Evolutionary conservation across 768 basidiomycete species (phyloP).

Genomic region (Trametes sanguinea): DNA sequence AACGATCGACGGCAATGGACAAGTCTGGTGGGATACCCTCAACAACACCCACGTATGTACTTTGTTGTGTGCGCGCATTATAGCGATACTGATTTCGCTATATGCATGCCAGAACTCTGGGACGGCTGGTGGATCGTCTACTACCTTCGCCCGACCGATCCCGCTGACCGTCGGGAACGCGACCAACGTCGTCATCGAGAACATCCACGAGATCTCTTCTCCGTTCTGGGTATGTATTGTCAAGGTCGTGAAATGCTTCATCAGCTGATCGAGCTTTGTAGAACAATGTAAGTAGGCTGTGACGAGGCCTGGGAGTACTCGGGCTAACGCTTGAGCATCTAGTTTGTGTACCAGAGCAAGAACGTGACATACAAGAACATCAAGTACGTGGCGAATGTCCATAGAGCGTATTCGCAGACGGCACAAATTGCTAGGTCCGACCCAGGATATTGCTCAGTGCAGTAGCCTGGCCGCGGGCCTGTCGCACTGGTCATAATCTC

Average conservation of each 20-base stretch:
- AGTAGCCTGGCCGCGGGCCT: too few species aligned
- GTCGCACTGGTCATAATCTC: too few species aligned
- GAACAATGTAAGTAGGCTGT: slow-evolving; percentile 25
- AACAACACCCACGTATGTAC: slow-evolving; percentile 28
- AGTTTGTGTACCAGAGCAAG: slow-evolving; percentile 46
- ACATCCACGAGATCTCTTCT: slow-evolving; percentile 41
- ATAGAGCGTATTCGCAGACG: too few species aligned
- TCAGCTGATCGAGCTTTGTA: neutral
- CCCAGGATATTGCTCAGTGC: too few species aligned
- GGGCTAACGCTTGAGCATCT: neutral
- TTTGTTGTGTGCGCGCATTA: neutral
- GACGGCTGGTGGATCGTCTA: slow-evolving; percentile 45
- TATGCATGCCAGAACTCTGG: slow-evolving; percentile 34
- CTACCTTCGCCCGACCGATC: slow-evolving; percentile 44
- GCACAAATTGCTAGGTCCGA: too few species aligned
- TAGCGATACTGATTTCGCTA: neutral
- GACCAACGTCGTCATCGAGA: slow-evolving; percentile 42
- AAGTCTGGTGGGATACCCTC: slow-evolving; percentile 42
- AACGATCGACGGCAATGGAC: slow-evolving; percentile 49
- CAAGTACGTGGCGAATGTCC: slow-evolving; percentile 25
- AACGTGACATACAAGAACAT: slow-evolving; percentile 45
- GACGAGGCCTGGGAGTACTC: neutral
- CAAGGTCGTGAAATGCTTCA: neutral
- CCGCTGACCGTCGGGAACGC: slow-evolving; percentile 47
- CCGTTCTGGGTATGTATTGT: slow-evolving; percentile 42